phyloP scores from a whole-genome alignment of 2,329 filamentous ascomycete genomes.

The Colletotrichum sojae region DNA sequence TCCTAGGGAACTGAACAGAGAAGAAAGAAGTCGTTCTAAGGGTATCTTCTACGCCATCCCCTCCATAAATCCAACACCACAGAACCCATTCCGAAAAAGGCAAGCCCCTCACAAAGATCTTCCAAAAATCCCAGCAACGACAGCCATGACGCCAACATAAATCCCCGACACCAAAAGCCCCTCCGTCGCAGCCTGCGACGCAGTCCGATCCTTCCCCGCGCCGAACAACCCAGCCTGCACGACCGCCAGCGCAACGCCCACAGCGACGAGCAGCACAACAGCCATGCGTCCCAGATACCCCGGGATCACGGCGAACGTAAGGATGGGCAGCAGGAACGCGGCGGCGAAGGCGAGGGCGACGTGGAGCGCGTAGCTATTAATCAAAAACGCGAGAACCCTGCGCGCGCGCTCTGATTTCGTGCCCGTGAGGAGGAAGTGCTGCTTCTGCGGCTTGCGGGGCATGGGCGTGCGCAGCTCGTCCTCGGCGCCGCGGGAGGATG shows the following conservation, averaged over 20 bases:
- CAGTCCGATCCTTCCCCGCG: constrained; percentile 42
- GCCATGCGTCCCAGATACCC: constrained; percentile 71
- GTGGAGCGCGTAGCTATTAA: constrained; percentile 40
- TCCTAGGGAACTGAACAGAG: background rate
- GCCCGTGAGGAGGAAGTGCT: constrained; percentile 5
- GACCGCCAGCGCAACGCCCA: constrained; percentile 55
- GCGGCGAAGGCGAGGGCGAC: constrained; percentile 63
- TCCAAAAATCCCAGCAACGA: constrained; percentile 48
- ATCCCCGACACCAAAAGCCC: constrained; percentile 48
- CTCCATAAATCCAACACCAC: background rate
- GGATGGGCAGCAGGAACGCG: constrained; percentile 69
- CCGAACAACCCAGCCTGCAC: constrained; percentile 49
- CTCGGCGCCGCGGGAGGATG: background rate
- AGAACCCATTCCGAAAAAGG: background rate
- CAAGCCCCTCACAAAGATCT: background rate
- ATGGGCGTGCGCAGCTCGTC: constrained; percentile 39
- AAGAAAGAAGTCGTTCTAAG: background rate
- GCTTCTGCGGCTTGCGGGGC: constrained; percentile 21
- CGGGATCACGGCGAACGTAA: constrained; percentile 71
- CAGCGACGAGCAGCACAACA: constrained; percentile 67
- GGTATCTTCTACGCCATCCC: background rate
- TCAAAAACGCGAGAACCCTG: background rate
- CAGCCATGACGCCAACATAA: constrained; percentile 55
- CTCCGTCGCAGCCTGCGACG: constrained; percentile 31
- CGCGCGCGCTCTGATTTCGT: constrained; percentile 22